phyloP scores from a whole-genome alignment of 2,329 filamentous ascomycete species.

The Diaporthe vexans region DNA sequence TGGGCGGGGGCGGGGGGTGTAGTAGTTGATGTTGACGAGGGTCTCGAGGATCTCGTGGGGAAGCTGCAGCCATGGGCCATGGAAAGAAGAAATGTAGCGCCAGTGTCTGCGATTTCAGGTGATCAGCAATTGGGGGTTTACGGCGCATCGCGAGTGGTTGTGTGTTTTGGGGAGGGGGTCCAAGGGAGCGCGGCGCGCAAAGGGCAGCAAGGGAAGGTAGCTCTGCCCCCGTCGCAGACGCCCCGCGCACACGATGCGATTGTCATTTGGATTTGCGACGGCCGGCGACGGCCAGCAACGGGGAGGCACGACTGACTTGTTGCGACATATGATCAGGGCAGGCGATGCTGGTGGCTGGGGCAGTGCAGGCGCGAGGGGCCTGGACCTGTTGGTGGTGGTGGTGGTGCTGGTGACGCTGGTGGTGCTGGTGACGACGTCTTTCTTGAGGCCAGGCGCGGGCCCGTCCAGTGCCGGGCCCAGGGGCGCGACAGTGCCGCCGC shows the following conservation, averaged over 20 bases:
- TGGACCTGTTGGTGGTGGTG: slow-evolving; percentile 41
- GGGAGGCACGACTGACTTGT: slow-evolving; percentile 69
- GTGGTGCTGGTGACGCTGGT: too few relatives aligned
- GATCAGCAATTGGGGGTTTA: slow-evolving; percentile 32
- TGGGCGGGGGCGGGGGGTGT: slow-evolving; percentile 79
- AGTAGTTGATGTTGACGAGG: slow-evolving; percentile 84
- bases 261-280: not conserved
- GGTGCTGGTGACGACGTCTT: not conserved
- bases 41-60: slow-evolving; percentile 84
- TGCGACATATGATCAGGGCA: slow-evolving; percentile 73
- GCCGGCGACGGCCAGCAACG: not conserved
- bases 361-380: slow-evolving; percentile 40
- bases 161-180: not conserved
- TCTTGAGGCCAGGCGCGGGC: not conserved
- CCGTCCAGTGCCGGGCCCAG: not conserved
- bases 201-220: not conserved
- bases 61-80: slow-evolving; percentile 86
- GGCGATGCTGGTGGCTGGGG: slow-evolving; percentile 57
- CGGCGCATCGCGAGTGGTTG: not conserved
- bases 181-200: slow-evolving; percentile 36
- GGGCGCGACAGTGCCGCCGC: slow-evolving; percentile 8
- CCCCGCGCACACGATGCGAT: not conserved
- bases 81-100: slow-evolving; percentile 87
- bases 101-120: slow-evolving; percentile 72
- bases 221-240: too few relatives aligned